Evolutionary conservation across 345 rosid species (phyloP).

Genomic region (Corymbia maculata): DNA sequence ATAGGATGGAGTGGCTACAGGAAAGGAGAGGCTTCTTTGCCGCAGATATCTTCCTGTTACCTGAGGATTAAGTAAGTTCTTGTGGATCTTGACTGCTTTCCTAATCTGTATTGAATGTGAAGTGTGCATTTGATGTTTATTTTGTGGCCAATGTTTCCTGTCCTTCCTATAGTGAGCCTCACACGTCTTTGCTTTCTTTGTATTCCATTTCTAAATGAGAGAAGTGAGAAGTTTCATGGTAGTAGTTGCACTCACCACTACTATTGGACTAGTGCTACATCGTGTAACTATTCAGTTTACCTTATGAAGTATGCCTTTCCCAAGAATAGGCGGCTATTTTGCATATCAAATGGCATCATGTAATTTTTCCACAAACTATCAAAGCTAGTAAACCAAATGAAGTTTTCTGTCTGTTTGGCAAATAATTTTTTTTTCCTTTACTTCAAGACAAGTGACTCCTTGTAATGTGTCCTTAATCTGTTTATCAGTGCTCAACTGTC

Average conservation of each 20-base stretch:
- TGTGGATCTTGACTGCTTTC: background rate
- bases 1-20: conserved; percentile 23
- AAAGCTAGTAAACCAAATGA: background rate
- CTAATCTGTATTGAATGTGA: background rate
- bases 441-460: background rate
- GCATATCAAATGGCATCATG: background rate
- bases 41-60: conserved; percentile 60
- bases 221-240: background rate
- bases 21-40: conserved; percentile 51
- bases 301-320: background rate
- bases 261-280: background rate
- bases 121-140: background rate
- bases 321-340: background rate
- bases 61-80: conserved; percentile 69
- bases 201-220: background rate
- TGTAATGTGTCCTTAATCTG: background rate
- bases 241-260: background rate
- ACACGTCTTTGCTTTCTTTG: background rate
- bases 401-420: background rate
- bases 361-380: background rate
- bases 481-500: background rate
- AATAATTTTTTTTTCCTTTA: background rate
- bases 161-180: background rate
- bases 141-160: background rate
- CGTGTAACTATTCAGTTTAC: background rate